Percentiles rank a stretch among this genome's conserved stretches.
These are phyloP conservation scores for Geranium rotundifolium DNA, from an alignment of 345 rosid species.

Conservation along the genomic window DNA sequence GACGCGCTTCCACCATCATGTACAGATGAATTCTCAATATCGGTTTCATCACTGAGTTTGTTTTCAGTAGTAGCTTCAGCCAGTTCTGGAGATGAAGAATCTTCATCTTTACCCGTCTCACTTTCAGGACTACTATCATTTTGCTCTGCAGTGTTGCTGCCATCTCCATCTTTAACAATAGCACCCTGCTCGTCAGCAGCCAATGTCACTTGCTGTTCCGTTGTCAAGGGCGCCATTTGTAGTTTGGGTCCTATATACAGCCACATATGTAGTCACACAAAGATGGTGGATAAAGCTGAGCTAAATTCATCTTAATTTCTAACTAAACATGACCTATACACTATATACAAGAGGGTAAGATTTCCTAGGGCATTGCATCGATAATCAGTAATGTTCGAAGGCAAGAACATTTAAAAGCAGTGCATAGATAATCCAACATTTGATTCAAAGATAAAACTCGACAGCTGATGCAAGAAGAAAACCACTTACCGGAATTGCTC, in stretches of 20 bases:
- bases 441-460: not conserved
- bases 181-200: conserved; percentile 20
- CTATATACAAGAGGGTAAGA: too few species aligned
- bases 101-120: conserved; percentile 20
- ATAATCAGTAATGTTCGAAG: too few species aligned
- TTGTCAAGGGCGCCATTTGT: conserved; percentile 57
- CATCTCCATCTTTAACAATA: conserved; percentile 23
- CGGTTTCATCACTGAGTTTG: conserved; percentile 15
- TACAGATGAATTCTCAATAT: conserved; percentile 18
- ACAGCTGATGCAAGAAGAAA: not conserved
- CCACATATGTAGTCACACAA: conserved; percentile 4
- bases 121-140: conserved; percentile 21
- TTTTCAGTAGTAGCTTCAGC: conserved; percentile 9
- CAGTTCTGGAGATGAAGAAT: conserved; percentile 16
- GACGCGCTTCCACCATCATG: conserved; percentile 18
- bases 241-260: conserved; percentile 40
- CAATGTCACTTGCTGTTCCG: conserved; percentile 43
- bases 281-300: not conserved
- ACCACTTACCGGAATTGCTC: conserved; percentile 45
- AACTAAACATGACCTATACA: not conserved
- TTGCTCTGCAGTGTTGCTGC: conserved; percentile 13
- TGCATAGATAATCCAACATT: not conserved
- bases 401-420: not conserved
- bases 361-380: too few species aligned
- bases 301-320: not conserved